Evolutionary conservation across 495 filamentous ascomycete genomes (phyloP), one percentile per base, ranked within the genome.

Genomic region (Parathielavia hyrcaniae): DNA sequence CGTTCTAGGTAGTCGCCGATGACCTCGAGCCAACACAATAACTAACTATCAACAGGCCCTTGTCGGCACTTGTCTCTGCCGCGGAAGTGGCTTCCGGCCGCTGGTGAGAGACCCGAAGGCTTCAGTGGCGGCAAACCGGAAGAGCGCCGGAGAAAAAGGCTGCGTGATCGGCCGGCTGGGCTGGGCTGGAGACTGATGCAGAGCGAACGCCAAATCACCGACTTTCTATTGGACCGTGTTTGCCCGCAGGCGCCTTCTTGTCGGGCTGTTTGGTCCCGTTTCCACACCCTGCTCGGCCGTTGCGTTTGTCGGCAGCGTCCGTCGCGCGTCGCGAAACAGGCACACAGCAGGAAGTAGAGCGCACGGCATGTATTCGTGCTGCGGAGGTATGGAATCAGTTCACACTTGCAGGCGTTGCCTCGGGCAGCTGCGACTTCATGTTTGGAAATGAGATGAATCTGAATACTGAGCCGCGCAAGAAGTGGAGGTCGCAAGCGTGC

Each of bases 231-330:
- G 53, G 43, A 48, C 26, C 46, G 44, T 9, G 12, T 12, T 11
- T n/a, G 0, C 23, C 35, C 17, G 20, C 4, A 22, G 43, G n/a
- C 23, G 14, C 40, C 38, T 23, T 17, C 30, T 46, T 17, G 8
- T n/a, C 23, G 35, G 17, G 1, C 39, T 11, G 16, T 22, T 30
- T 16, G 23, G 45, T 12, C 47, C 43, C 17, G 40, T 17, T 43
- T 30, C 6, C 26, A 30, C 26, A 30, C 26, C 26, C 26, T 49
- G 56, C 38, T 58, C 56, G 56, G 56, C 56, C 56, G 56, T 47
- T 52, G 41, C 49, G 56, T 30, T 6, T 30, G 54, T 41, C 17
- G 46, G 16, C 54, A 50, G 44, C 54, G 36, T 50, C 38, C 54
- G 36, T 50, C 38, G 16, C 16, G 53, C 44, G 49, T 20, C 44